Evolutionary conservation across 257 asterid species (phyloP).

Genomic region (Ballota nigra): DNA sequence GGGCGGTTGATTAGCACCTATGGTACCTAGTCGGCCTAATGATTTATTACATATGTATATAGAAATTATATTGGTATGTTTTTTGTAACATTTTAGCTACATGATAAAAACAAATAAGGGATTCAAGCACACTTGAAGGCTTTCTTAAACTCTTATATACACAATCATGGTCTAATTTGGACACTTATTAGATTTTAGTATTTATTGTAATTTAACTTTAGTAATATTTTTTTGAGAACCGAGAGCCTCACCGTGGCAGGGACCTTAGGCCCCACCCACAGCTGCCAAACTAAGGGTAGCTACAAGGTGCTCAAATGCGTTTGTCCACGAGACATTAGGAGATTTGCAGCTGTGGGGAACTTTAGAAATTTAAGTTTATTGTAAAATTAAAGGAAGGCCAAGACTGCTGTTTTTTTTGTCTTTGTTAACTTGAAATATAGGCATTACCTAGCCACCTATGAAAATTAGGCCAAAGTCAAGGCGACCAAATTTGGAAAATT

Average conservation of each 20-base stretch:
- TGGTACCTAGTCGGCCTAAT: not conserved
- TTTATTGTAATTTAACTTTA: not conserved
- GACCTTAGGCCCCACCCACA: not conserved
- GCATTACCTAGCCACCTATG: not conserved
- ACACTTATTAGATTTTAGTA: not conserved
- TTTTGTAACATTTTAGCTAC: not conserved
- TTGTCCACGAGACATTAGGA: not conserved
- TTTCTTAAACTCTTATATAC: too few species aligned
- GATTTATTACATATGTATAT: not conserved
- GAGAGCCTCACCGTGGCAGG: not conserved
- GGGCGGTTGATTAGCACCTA: not conserved
- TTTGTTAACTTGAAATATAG: not conserved
- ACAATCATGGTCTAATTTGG: too few species aligned
- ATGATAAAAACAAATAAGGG: not conserved
- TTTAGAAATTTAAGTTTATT: not conserved
- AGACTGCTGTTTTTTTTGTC: not conserved
- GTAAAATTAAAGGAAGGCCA: not conserved
- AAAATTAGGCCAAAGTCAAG: too few species aligned
- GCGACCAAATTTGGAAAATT: too few species aligned
- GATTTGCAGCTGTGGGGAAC: not conserved
- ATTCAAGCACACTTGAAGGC: not conserved
- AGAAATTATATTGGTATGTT: not conserved
- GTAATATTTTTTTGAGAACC: not conserved
- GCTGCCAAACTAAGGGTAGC: not conserved
- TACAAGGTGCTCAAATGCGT: not conserved